Evolutionary conservation across 805 yeast genomes (phyloP).

Genomic region (Pichia deserticola): DNA sequence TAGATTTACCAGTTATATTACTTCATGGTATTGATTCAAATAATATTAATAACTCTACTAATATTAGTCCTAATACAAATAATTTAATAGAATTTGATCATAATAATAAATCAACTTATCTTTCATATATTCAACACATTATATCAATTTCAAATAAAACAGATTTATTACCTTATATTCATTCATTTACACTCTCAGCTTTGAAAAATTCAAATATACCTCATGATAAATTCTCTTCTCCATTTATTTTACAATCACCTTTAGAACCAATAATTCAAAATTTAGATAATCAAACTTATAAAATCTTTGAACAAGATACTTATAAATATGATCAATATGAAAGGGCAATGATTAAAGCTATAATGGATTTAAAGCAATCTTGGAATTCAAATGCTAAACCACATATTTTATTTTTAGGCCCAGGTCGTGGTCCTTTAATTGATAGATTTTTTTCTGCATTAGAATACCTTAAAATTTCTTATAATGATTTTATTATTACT

Average conservation of each 20-base stretch:
- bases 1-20: conserved; percentile 35
- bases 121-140: conserved; percentile 25
- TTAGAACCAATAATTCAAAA: conserved; percentile 62
- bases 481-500: conserved; percentile 28
- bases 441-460: conserved; percentile 42
- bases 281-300: conserved; percentile 54
- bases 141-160: conserved; percentile 14
- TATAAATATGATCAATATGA: conserved; percentile 65
- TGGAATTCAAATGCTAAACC: not conserved
- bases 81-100: not conserved
- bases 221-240: conserved; percentile 10
- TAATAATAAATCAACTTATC: conserved; percentile 17
- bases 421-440: conserved; percentile 82
- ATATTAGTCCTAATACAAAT: not conserved
- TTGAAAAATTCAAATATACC: conserved; percentile 12
- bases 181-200: conserved; percentile 20
- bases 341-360: conserved; percentile 51
- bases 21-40: conserved; percentile 48
- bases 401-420: conserved; percentile 62
- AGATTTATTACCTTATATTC: conserved; percentile 23
- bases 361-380: conserved; percentile 29
- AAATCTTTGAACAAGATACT: conserved; percentile 62
- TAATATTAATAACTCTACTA: not conserved
- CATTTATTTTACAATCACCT: conserved; percentile 37
- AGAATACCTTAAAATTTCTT: conserved; percentile 22